These are phyloP conservation scores for Tympanopsis confertula DNA, from an alignment of 2,329 filamentous ascomycete species.

Conservation along the genomic window DNA sequence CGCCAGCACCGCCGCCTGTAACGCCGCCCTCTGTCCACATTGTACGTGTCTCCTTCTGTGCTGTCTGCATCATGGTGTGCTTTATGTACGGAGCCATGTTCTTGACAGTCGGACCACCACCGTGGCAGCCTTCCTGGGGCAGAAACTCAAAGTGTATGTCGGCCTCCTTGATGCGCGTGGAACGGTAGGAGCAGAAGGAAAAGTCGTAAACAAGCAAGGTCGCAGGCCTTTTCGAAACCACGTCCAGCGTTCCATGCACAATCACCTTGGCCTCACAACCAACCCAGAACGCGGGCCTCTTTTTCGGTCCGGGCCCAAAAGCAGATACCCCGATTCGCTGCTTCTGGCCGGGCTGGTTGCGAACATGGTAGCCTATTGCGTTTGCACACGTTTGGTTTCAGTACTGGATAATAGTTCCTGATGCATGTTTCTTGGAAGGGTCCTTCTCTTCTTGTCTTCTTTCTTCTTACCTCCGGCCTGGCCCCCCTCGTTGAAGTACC, in stretches of 20 bases:
- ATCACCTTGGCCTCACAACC: not conserved
- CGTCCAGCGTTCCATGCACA: not conserved
- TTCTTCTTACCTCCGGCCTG: too few species aligned
- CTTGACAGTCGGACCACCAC: not conserved
- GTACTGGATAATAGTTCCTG: too few species aligned
- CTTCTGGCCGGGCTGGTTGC: not conserved
- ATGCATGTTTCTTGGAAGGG: too few species aligned
- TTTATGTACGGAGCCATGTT: not conserved
- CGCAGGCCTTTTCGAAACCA: not conserved
- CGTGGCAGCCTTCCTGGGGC: not conserved
- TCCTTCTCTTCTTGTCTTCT: too few species aligned
- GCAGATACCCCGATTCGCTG: not conserved
- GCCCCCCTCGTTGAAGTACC: too few species aligned
- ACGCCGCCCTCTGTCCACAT: not conserved
- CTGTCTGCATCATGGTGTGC: not conserved
- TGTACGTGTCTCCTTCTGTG: not conserved
- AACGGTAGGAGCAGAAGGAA: not conserved
- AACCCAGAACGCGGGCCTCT: not conserved
- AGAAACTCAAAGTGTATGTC: not conserved
- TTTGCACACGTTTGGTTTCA: too few species aligned
- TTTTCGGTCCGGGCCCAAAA: not conserved
- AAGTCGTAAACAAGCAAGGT: not conserved
- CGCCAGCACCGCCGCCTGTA: not conserved
- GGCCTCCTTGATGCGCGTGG: not conserved
- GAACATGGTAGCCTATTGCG: not conserved